Conservation (phyloP, 495 filamentous ascomycete genomes). For the Aspergillus conjunctus region DNA sequence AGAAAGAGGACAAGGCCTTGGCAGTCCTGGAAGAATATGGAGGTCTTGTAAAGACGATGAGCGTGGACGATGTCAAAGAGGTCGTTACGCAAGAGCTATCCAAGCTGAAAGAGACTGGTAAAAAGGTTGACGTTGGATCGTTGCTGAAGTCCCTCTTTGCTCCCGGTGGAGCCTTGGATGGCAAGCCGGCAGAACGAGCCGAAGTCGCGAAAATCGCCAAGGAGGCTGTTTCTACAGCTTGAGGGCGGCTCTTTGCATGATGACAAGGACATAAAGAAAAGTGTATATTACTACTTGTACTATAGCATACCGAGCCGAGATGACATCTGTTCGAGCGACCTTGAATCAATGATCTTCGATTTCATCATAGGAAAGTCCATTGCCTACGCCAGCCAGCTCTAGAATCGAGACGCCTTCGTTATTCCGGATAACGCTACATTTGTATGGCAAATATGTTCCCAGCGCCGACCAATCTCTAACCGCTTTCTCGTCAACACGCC, state of each 20-base stretch:
- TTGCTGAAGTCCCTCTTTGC: constrained; percentile 53
- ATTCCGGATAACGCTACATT: too few species aligned
- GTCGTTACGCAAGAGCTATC: constrained; percentile 48
- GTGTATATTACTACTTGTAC: constrained; percentile 27
- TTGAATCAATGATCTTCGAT: neutral
- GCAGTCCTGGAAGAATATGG: constrained; percentile 60
- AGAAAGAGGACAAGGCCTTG: constrained; percentile 59
- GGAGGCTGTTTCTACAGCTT: constrained; percentile 34
- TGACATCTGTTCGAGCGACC: neutral
- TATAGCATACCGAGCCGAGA: constrained; percentile 10
- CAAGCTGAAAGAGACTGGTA: constrained; percentile 43
- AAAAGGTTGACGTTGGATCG: constrained; percentile 46
- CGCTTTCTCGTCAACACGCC: neutral
- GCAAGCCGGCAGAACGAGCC: constrained; percentile 54
- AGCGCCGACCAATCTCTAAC: neutral
- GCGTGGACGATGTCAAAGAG: constrained; percentile 50
- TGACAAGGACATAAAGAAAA: neutral
- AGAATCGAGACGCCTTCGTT: too few species aligned
- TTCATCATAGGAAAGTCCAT: neutral
- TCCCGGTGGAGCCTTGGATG: constrained; percentile 50
- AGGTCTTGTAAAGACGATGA: constrained; percentile 51
- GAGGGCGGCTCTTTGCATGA: neutral
- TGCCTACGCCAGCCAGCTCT: neutral
- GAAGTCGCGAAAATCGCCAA: constrained; percentile 53
- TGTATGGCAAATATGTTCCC: neutral